These are phyloP conservation scores for Erysimum pusillum DNA, from an alignment of 441 rosid species.

Conservation along the genomic window DNA sequence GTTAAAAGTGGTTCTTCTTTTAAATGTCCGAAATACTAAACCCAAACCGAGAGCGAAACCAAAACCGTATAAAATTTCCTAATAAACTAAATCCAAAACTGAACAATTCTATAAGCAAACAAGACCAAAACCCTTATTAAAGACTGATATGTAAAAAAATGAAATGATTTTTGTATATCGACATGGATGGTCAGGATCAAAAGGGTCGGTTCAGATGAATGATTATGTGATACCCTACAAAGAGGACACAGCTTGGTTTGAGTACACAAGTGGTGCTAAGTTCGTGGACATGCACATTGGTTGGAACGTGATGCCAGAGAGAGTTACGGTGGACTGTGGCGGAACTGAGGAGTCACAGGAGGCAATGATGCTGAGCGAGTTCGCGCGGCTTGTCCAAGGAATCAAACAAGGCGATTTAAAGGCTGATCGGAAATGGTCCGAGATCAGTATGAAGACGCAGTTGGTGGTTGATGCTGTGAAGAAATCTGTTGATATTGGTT, in stretches of 20 bases:
- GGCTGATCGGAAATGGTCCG: slow-evolving; percentile 60
- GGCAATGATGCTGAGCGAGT: slow-evolving; percentile 63
- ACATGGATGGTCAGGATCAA: slow-evolving; percentile 48
- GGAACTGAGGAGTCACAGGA: slow-evolving; percentile 61
- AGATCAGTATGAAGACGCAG: slow-evolving; percentile 69
- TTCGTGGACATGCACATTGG: slow-evolving; percentile 63
- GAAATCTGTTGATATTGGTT: slow-evolving; percentile 65
- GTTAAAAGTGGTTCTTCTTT: background rate
- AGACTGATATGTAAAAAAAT: background rate
- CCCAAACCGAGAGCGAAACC: too few species aligned
- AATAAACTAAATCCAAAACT: too few species aligned
- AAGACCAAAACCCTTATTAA: too few species aligned
- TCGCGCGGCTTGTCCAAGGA: slow-evolving; percentile 51
- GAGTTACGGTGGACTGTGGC: slow-evolving; percentile 47
- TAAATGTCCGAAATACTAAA: background rate
- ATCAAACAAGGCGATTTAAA: slow-evolving; percentile 39
- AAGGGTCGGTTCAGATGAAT: slow-evolving; percentile 55
- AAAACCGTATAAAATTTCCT: background rate
- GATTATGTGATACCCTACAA: slow-evolving; percentile 65
- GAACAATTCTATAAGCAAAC: too few species aligned
- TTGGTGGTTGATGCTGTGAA: slow-evolving; percentile 66
- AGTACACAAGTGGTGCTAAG: slow-evolving; percentile 56
- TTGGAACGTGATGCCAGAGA: slow-evolving; percentile 65
- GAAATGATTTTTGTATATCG: background rate
- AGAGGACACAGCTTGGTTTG: slow-evolving; percentile 60